Evolutionary conservation across 1,139 yeast species (phyloP).

Genomic region (Debaryomyces subglobosus): DNA sequence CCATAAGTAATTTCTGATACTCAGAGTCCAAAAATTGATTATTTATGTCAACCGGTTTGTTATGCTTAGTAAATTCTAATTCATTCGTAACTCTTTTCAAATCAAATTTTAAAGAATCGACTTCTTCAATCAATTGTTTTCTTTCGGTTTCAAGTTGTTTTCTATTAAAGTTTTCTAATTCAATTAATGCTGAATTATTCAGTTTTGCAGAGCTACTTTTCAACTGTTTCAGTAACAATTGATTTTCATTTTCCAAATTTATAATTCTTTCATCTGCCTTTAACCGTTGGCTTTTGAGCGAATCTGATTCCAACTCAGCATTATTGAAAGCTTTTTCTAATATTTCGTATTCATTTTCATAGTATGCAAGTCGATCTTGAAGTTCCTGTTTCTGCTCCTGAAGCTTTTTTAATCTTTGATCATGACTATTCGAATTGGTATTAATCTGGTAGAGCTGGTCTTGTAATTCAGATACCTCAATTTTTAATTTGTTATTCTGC

Average conservation of each 20-base stretch:
- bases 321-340: slow-evolving; percentile 23
- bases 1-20: slow-evolving; percentile 20
- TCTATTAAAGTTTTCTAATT: slow-evolving; percentile 26
- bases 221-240: slow-evolving; percentile 14
- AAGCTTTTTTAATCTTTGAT: slow-evolving; percentile 13
- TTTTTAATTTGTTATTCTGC: slow-evolving; percentile 22
- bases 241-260: slow-evolving; percentile 24
- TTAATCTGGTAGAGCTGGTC: slow-evolving; percentile 24
- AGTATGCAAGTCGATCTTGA: slow-evolving; percentile 27
- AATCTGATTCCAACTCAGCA: slow-evolving; percentile 19
- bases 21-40: slow-evolving; percentile 16
- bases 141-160: slow-evolving; percentile 25
- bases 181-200: slow-evolving; percentile 24
- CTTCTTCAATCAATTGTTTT: slow-evolving; percentile 16
- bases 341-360: slow-evolving; percentile 30
- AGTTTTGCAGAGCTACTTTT: slow-evolving; percentile 13
- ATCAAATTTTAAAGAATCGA: slow-evolving; percentile 21
- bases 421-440: slow-evolving; percentile 17
- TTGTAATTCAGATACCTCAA: slow-evolving; percentile 22
- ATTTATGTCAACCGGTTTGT: slow-evolving; percentile 5
- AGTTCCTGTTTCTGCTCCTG: slow-evolving; percentile 24
- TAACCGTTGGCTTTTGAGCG: slow-evolving; percentile 15
- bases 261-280: slow-evolving; percentile 15
- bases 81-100: slow-evolving; percentile 53
- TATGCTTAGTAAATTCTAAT: slow-evolving; percentile 66